A percentile compares a stretch with the other conserved stretches of the same genome.
These are phyloP conservation scores for Bruguiera gymnorhiza DNA, from an alignment of 345 rosid genomes.

Conservation along the genomic window DNA sequence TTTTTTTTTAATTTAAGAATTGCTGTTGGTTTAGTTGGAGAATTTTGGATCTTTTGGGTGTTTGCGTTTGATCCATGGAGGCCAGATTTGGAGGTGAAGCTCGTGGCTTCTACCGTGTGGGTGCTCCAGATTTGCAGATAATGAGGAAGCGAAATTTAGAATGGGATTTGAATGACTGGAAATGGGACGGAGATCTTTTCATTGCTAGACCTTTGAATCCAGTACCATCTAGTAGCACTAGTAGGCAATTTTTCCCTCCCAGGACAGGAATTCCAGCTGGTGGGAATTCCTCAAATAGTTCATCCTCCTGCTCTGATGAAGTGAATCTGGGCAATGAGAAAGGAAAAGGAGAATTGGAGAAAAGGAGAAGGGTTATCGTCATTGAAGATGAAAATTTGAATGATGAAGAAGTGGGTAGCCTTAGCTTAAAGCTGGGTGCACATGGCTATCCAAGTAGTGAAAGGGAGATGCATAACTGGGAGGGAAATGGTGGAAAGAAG, in stretches of 20 bases:
- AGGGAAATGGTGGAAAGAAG: conserved; percentile 64
- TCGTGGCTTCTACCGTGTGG: conserved; percentile 52
- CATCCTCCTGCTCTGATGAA: conserved; percentile 85
- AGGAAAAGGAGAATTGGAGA: conserved; percentile 58
- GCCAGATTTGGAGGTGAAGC: conserved; percentile 63
- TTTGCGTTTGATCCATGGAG: conserved; percentile 55
- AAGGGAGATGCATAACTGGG: conserved; percentile 52
- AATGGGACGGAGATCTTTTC: conserved; percentile 98
- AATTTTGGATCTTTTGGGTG: conserved; percentile 23
- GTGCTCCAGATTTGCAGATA: conserved; percentile 41
- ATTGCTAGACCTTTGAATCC: conserved; percentile 67
- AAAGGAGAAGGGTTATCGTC: conserved; percentile 67
- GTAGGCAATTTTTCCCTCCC: conserved; percentile 59
- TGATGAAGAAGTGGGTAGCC: conserved; percentile 46
- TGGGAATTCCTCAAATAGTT: conserved; percentile 76
- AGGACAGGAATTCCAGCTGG: conserved; percentile 30
- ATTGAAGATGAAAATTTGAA: conserved; percentile 50
- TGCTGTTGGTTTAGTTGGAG: conserved; percentile 9
- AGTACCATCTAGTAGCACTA: conserved; percentile 31
- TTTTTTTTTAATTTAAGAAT: not conserved
- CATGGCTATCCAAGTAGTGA: conserved; percentile 45
- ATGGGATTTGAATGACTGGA: conserved; percentile 96
- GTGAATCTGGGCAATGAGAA: conserved; percentile 45
- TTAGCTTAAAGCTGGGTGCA: conserved; percentile 72
- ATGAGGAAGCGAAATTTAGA: conserved; percentile 65